Evolutionary conservation across 805 yeast species (phyloP), one percentile per base, ranked within the genome.

Genomic region (Metschnikowia orientalis): DNA sequence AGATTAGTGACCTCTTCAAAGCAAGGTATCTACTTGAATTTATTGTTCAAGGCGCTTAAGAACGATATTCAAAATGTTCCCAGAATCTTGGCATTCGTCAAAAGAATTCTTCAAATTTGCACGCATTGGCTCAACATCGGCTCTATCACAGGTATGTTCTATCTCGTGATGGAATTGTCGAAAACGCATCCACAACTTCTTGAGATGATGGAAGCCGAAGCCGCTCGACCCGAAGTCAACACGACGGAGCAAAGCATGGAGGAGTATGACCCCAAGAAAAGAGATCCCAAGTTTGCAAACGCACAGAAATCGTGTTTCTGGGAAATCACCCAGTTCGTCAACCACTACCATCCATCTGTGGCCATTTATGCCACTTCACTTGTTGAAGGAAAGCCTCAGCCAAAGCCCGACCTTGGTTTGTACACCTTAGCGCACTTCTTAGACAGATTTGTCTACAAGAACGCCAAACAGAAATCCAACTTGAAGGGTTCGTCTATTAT

Each of bases 371-470:
- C 96, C 0, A 66, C 71, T 26, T 73, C 80, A 6, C 66, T 82
- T 23, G 49, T 81, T 8, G 73, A 68, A 8, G 73, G 73, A n/a
- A 54, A 55, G 8, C 44, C 51, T n/a, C 69, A 63, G 40, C 68
- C 71, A 6, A 84, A 88, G 51, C 98, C 98, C 4, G 97, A 92
- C 59, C 64, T 92, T 34, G 95, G 95, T 5, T 72, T 92, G 40
- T 90, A 78, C 60, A 80, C 96, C 1, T 67, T 92, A 43, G 70
- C 84, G 13, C 97, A 88, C 59, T 92, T 92, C 76, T 71, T 92
- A 62, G 96, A 92, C 60, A 77, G 95, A 58, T 92, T 94, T 62
- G 96, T 92, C 23, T 92, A 92, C 67, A 82, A 86, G 62, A 87
- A 88, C 57, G 86, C 96, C 29, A 87, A 86, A 63, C 81, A 77